Conservation (phyloP, 805 yeast genomes). For the Suhomyces xylopsoci region DNA sequence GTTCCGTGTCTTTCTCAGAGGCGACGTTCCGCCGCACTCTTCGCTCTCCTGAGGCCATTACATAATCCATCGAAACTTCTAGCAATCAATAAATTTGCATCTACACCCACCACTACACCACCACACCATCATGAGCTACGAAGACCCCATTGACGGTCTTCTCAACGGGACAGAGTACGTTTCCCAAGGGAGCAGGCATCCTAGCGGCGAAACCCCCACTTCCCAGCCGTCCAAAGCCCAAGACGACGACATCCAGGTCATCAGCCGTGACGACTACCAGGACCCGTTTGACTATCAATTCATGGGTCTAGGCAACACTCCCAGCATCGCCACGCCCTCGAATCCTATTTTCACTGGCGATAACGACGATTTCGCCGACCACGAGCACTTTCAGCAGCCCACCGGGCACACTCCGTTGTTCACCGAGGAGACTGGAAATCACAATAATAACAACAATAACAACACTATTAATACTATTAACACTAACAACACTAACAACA, state of each 20-base stretch:
- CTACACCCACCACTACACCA: not conserved
- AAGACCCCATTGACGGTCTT: not conserved
- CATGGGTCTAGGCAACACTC: not conserved
- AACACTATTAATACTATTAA: too few species aligned
- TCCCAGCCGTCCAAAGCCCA: not conserved
- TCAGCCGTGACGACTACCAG: conserved; percentile 14
- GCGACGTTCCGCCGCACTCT: too few species aligned
- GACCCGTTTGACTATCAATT: conserved; percentile 6
- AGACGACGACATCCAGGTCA: conserved; percentile 22
- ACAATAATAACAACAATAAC: not conserved
- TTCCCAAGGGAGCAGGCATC: conserved; percentile 1
- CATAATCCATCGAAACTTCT: conserved; percentile 1
- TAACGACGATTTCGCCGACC: not conserved
- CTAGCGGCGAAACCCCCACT: not conserved
- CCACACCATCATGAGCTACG: not conserved
- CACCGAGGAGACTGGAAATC: too few species aligned
- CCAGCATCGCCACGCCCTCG: not conserved
- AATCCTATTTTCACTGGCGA: conserved; percentile 1
- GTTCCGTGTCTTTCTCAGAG: too few species aligned
- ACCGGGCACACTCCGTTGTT: conserved; percentile 2
- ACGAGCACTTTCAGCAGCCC: conserved; percentile 2
- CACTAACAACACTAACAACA: not conserved
- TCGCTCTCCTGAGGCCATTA: too few species aligned
- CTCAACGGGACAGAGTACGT: not conserved
- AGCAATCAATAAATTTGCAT: not conserved